phyloP scores from a whole-genome alignment of 129 eudicot genomes.

The Escallonia herrerae region DNA sequence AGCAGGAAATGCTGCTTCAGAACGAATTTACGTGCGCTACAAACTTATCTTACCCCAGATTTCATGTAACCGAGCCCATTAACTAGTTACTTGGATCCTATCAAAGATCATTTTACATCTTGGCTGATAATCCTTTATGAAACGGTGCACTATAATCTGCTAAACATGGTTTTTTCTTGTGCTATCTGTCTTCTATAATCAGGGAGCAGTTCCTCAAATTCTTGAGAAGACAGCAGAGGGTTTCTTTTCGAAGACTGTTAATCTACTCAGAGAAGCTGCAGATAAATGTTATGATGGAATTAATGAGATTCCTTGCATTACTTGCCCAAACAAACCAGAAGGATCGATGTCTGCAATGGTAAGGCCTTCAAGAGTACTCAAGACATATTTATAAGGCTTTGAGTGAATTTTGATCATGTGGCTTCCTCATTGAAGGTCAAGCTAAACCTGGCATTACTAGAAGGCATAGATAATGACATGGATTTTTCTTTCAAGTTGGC shows the following conservation, averaged over 20 bases:
- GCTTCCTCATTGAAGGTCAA: conserved; percentile 14
- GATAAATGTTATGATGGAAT: conserved; percentile 17
- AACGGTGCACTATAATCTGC: too few relatives aligned
- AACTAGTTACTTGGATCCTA: not conserved
- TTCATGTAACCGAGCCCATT: too few relatives aligned
- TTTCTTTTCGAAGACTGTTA: conserved; percentile 10
- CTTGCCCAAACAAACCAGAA: conserved; percentile 35
- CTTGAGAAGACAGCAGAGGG: conserved; percentile 23
- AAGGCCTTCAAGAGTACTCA: not conserved
- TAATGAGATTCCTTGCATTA: conserved; percentile 22
- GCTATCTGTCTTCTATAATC: not conserved
- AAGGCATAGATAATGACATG: conserved; percentile 29
- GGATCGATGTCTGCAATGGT: conserved; percentile 46
- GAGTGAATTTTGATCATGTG: not conserved
- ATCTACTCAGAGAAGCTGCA: conserved; percentile 28
- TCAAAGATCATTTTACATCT: not conserved
- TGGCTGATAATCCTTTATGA: too few relatives aligned
- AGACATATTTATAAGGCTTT: not conserved
- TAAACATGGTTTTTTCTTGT: not conserved
- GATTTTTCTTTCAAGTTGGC: conserved; percentile 29
- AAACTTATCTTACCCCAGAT: too few relatives aligned
- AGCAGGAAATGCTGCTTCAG: too few relatives aligned
- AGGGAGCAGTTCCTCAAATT: conserved; percentile 41
- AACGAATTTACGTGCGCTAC: too few relatives aligned
- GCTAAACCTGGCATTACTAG: conserved; percentile 19